A percentile compares a stretch with the other conserved stretches of the same genome.
phyloP scores from a whole-genome alignment of 441 rosid species.

The Bruguiera hainesii region DNA sequence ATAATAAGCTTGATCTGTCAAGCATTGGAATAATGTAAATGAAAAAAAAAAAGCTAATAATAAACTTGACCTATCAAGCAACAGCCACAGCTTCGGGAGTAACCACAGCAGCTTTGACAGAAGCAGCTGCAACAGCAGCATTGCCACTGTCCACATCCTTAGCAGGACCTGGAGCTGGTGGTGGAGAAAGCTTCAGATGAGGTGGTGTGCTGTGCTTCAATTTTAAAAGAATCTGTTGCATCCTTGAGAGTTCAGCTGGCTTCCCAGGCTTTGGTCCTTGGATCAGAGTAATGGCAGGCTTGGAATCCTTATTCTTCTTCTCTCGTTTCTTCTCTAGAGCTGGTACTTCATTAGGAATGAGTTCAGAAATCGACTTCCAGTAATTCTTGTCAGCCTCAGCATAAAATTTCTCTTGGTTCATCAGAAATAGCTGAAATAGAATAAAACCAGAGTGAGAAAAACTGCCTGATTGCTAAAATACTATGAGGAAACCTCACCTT shows the following conservation, averaged over 20 bases:
- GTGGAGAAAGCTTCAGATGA: conserved; percentile 60
- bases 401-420: conserved; percentile 61
- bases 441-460: conserved; percentile 11
- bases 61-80: conserved; percentile 32
- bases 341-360: conserved; percentile 80
- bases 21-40: conserved; percentile 21
- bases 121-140: conserved; percentile 16
- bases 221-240: conserved; percentile 69
- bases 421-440: conserved; percentile 47
- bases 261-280: conserved; percentile 93
- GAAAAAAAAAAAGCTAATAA: background rate
- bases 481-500: background rate
- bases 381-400: conserved; percentile 69
- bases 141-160: conserved; percentile 33
- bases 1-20: conserved; percentile 21
- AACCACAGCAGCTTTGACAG: conserved; percentile 17
- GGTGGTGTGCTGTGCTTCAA: conserved; percentile 72
- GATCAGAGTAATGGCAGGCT: conserved; percentile 52
- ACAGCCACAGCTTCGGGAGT: conserved; percentile 41
- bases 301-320: conserved; percentile 69
- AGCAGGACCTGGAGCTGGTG: conserved; percentile 35
- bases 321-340: conserved; percentile 60
- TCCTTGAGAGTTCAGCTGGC: conserved; percentile 78
- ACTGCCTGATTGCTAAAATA: no score
- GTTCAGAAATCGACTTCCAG: conserved; percentile 87